These are phyloP conservation scores for Diutina ranongensis DNA, from an alignment of 1,139 yeast species.

Conservation along the genomic window DNA sequence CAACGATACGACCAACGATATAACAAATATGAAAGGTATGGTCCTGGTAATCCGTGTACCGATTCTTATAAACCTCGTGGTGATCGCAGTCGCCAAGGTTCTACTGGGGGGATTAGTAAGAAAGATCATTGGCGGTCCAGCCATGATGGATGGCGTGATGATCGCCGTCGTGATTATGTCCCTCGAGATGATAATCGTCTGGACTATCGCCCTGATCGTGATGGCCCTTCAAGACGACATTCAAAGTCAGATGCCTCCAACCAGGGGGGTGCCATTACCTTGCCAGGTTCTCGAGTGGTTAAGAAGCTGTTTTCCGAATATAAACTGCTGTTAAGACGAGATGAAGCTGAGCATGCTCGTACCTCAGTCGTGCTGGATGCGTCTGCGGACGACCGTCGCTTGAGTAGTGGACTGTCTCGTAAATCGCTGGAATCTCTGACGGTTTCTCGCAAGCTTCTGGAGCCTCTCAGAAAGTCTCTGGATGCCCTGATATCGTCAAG, in stretches of 20 bases:
- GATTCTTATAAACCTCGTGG: slow-evolving; percentile 5
- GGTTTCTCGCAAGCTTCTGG: too few species aligned
- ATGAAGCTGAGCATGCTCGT: not conserved
- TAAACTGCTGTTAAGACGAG: not conserved
- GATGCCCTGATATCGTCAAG: not conserved
- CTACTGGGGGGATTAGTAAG: not conserved
- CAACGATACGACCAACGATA: slow-evolving; percentile 4
- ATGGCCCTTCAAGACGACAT: not conserved
- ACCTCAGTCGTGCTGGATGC: not conserved
- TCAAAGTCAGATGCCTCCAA: not conserved
- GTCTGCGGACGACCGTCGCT: not conserved
- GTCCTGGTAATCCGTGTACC: not conserved
- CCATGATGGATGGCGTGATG: not conserved
- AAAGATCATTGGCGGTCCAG: not conserved
- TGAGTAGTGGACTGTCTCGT: too few species aligned
- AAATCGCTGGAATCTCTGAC: too few species aligned
- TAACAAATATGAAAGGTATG: slow-evolving; percentile 4
- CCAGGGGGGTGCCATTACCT: not conserved
- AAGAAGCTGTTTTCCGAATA: slow-evolving; percentile 3
- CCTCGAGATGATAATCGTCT: not conserved
- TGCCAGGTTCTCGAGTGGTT: not conserved
- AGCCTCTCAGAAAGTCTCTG: too few species aligned
- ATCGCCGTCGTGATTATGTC: not conserved
- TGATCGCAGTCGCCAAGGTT: not conserved
- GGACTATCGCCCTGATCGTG: not conserved